Conservation (phyloP, 805 yeast species). For the Wickerhamomyces mucosus region DNA sequence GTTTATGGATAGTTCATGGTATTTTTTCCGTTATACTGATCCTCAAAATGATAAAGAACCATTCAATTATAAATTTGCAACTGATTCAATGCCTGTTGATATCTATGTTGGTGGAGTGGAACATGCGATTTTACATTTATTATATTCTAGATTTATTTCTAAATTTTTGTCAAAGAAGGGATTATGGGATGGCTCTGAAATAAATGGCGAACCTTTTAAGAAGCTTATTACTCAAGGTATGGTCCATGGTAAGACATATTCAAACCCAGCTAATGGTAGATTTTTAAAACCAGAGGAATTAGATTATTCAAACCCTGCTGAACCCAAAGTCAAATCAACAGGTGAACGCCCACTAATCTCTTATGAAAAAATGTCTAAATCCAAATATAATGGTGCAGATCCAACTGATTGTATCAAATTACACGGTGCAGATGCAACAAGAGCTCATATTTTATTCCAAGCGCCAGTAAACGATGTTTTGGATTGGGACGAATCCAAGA, state of each 20-base stretch:
- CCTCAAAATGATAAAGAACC: conserved; percentile 48
- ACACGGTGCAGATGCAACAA: conserved; percentile 89
- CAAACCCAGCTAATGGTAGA: conserved; percentile 61
- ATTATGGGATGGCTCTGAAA: conserved; percentile 51
- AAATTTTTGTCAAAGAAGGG: conserved; percentile 67
- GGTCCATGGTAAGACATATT: conserved; percentile 89
- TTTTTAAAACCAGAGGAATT: conserved; percentile 77
- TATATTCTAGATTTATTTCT: conserved; percentile 79
- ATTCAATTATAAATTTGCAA: conserved; percentile 42
- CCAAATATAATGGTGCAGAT: conserved; percentile 90
- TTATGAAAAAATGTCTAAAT: conserved; percentile 93
- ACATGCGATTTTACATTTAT: conserved; percentile 87
- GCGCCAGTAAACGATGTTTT: conserved; percentile 80
- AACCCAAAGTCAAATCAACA: conserved; percentile 38
- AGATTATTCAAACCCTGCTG: conserved; percentile 28
- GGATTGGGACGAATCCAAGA: conserved; percentile 85
- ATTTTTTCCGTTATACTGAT: conserved; percentile 77
- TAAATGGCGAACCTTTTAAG: conserved; percentile 71
- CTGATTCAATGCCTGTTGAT: conserved; percentile 69
- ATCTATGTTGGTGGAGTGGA: conserved; percentile 92
- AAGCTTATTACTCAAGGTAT: conserved; percentile 88
- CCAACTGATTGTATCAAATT: conserved; percentile 64
- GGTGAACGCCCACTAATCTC: conserved; percentile 45
- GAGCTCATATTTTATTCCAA: conserved; percentile 88
- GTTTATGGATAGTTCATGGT: conserved; percentile 97